Percentiles rank a stretch among this genome's conserved stretches.
Conservation (phyloP, 2,329 filamentous ascomycete species). For the Cladosporium sp. region DNA sequence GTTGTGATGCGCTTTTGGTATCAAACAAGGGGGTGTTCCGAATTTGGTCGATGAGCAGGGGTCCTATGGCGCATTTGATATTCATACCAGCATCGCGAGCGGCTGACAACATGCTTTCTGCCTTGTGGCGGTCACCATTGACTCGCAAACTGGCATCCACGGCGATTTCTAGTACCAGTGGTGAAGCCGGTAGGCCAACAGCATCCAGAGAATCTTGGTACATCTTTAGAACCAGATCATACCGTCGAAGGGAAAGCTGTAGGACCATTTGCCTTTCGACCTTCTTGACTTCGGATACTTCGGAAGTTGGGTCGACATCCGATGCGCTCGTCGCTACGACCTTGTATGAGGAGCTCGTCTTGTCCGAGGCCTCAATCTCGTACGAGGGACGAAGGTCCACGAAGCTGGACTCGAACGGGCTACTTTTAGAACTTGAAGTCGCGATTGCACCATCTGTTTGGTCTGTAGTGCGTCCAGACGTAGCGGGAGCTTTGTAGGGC, state of each 20-base stretch:
- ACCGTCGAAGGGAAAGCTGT: slow-evolving; percentile 26
- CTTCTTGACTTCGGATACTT: background rate
- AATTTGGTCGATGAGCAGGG: slow-evolving; percentile 33
- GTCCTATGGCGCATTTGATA: slow-evolving; percentile 29
- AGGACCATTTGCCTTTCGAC: slow-evolving; percentile 30
- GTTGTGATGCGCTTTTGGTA: slow-evolving; percentile 20
- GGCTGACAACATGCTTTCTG: slow-evolving; percentile 27
- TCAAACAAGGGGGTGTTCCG: slow-evolving; percentile 14
- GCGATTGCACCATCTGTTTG: background rate
- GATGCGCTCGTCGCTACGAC: background rate
- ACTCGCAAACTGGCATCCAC: slow-evolving; percentile 33
- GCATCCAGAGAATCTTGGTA: slow-evolving; percentile 27
- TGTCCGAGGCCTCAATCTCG: background rate
- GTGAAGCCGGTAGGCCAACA: slow-evolving; percentile 30
- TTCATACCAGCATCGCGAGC: slow-evolving; percentile 35
- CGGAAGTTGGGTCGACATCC: background rate
- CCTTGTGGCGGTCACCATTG: slow-evolving; percentile 23
- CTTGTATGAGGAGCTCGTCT: background rate
- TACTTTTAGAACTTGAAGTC: background rate
- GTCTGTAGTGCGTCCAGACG: background rate
- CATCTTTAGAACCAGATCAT: slow-evolving; percentile 27
- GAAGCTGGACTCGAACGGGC: background rate
- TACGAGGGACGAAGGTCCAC: background rate
- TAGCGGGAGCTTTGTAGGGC: background rate
- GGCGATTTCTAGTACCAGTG: slow-evolving; percentile 31